Percentiles rank a stretch among this genome's conserved stretches.
Conservation (phyloP, 2,329 filamentous ascomycete genomes). For the Metarhizium brunneum region DNA sequence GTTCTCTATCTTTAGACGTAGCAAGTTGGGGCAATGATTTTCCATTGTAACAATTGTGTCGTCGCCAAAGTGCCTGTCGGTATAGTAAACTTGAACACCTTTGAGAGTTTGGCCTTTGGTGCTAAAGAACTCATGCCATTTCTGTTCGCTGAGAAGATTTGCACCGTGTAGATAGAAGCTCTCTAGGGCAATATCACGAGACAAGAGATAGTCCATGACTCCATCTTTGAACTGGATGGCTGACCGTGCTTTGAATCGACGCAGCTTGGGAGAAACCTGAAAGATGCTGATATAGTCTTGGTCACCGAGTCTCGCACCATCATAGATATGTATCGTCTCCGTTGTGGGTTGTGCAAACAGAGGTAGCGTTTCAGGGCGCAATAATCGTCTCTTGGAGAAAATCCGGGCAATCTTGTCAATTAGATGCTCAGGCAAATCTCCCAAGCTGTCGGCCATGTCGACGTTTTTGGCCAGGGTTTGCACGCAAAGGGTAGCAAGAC, state of each 20-base stretch:
- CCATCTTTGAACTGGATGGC: slow-evolving; percentile 87
- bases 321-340: slow-evolving; percentile 46
- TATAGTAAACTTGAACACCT: slow-evolving; percentile 69
- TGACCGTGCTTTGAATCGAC: slow-evolving; percentile 66
- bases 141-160: slow-evolving; percentile 69
- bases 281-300: slow-evolving; percentile 78
- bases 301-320: slow-evolving; percentile 54
- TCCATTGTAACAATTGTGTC: slow-evolving; percentile 55
- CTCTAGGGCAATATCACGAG: slow-evolving; percentile 59
- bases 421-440: slow-evolving; percentile 44
- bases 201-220: slow-evolving; percentile 71
- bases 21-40: slow-evolving; percentile 56
- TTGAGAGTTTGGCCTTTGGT: slow-evolving; percentile 57
- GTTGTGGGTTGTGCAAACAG: slow-evolving; percentile 46
- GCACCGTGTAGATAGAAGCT: slow-evolving; percentile 72
- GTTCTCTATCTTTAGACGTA: slow-evolving; percentile 69
- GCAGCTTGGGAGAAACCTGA: slow-evolving; percentile 59
- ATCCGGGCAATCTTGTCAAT: slow-evolving; percentile 51
- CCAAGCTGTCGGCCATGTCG: slow-evolving; percentile 51
- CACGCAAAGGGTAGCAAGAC: slow-evolving; percentile 54
- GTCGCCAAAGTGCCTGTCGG: slow-evolving; percentile 74
- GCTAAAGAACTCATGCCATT: slow-evolving; percentile 63
- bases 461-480: slow-evolving; percentile 56
- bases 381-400: slow-evolving; percentile 50
- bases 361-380: slow-evolving; percentile 43